These are phyloP conservation scores for Diaporthe nobilis DNA, from an alignment of 2,329 filamentous ascomycete species.

Conservation along the genomic window DNA sequence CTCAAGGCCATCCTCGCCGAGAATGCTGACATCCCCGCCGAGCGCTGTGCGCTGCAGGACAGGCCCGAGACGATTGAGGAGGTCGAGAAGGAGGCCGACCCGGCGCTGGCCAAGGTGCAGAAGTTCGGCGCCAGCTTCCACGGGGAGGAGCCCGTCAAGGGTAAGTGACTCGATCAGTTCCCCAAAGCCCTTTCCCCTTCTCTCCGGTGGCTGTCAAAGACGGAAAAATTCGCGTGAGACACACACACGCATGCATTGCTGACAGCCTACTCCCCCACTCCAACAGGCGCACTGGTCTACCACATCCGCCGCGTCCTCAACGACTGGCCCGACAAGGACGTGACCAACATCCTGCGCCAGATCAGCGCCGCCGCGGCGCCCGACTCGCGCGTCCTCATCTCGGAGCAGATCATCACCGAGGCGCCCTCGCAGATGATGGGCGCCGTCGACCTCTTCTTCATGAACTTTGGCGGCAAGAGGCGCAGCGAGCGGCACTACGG, in stretches of 20 bases:
- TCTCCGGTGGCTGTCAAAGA: not conserved
- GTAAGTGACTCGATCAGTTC: constrained; percentile 35
- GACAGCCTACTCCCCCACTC: too few relatives aligned
- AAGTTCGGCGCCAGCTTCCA: constrained; percentile 50
- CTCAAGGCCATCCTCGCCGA: constrained; percentile 41
- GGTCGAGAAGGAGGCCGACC: constrained; percentile 29
- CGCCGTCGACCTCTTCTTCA: constrained; percentile 46
- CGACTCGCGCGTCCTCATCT: constrained; percentile 45
- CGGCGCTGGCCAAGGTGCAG: constrained; percentile 40
- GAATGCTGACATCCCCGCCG: constrained; percentile 44
- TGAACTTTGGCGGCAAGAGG: constrained; percentile 47
- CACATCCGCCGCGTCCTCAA: constrained; percentile 48
- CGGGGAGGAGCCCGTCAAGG: constrained; percentile 47
- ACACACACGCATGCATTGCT: too few relatives aligned
- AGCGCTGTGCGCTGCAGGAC: constrained; percentile 46
- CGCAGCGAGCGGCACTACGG: constrained; percentile 42
- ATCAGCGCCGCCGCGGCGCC: constrained; percentile 44
- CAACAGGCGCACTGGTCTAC: constrained; percentile 47
- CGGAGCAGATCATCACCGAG: constrained; percentile 45
- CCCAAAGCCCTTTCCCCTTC: too few relatives aligned
- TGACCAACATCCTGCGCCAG: constrained; percentile 43
- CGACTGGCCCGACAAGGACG: constrained; percentile 48
- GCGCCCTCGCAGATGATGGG: constrained; percentile 43
- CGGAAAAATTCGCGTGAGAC: not conserved
- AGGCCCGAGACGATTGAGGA: constrained; percentile 41